Evolutionary conservation across 2,329 filamentous ascomycete genomes (phyloP), one percentile per base, ranked within the genome.

Genomic region (Shiraia sp.): DNA sequence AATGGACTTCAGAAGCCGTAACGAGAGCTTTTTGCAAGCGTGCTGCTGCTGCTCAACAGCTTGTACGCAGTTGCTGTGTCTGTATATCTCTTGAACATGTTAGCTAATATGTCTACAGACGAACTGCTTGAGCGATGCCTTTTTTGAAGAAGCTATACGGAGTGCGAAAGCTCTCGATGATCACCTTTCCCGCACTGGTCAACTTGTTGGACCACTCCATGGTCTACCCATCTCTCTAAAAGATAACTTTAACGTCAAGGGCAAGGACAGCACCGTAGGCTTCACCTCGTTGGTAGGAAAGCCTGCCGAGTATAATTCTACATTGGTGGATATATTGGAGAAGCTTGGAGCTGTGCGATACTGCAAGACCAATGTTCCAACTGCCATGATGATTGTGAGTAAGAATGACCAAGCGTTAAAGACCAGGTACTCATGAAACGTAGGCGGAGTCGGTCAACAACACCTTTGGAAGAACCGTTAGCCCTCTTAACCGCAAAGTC

Each of bases 301-400:
- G 32, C 82, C 85, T 0, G 81, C 78, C 10, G 63, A 66, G 23
- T 65, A 74, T 47, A 79, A 86, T 59, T 75, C 80, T 0, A 74
- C 77, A 0, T 69, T 87, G 6, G 79, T 86, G 0, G 73, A 79
- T 7, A 69, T 86, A 1, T 65, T 88, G 3, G 68, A 79, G 17
- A 72, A 74, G 13, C 72, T 82, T 0, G 86, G 86, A 1, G 85
- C 85, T 1, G 75, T 88, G 0, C 68, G 85, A n/a, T 85, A 87
- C 51, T 77, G 80, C 51, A 88, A 88, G 66, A 88, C 85, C 1
- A 87, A 87, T 53, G 72, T 88, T 2, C 84, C 85, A 0, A 84
- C 81, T 1, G 81, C 81, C 10, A 83, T 86, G 76, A 86, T 87
- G 83, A 84, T 85, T 36, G 58, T 61, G 53, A 15, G 57, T 57